Percentiles rank a stretch among this genome's conserved stretches.
phyloP scores from a whole-genome alignment of 148 eudicot genomes.

The Chenopodium album region DNA sequence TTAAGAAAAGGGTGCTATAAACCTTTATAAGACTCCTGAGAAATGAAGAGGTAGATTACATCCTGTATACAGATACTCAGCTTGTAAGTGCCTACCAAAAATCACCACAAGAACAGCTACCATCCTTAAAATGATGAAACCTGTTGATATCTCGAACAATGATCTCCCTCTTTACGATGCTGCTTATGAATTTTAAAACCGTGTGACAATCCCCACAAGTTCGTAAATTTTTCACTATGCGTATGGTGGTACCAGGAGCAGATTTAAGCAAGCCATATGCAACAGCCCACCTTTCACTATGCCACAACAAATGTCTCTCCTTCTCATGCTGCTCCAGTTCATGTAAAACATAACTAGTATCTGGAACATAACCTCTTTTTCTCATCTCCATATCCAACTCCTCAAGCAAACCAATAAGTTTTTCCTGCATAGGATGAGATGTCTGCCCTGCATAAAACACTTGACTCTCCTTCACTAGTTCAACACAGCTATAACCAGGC shows the following conservation, averaged over 20 bases:
- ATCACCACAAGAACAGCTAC: conserved; percentile 66
- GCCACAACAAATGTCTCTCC: conserved; percentile 70
- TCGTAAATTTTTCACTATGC: conserved; percentile 67
- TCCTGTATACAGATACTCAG: background rate
- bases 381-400: conserved; percentile 69
- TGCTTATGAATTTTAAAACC: conserved; percentile 49
- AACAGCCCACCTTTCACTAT: conserved; percentile 72
- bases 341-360: conserved; percentile 59
- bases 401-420: conserved; percentile 41
- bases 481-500: conserved; percentile 68
- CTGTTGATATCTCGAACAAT: conserved; percentile 64
- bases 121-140: conserved; percentile 74
- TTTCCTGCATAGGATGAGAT: conserved; percentile 45
- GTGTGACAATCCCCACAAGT: conserved; percentile 75
- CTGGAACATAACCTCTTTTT: conserved; percentile 65
- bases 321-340: conserved; percentile 63
- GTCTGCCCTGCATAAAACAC: conserved; percentile 66
- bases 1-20: background rate
- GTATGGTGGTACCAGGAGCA: conserved; percentile 48
- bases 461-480: conserved; percentile 55
- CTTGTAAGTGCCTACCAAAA: conserved; percentile 50
- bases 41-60: too few relatives aligned
- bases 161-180: conserved; percentile 51
- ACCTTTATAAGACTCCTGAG: background rate
- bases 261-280: conserved; percentile 72